These are phyloP conservation scores for Septoria petroselini DNA, from an alignment of 2,329 filamentous ascomycete species.

Conservation along the genomic window DNA sequence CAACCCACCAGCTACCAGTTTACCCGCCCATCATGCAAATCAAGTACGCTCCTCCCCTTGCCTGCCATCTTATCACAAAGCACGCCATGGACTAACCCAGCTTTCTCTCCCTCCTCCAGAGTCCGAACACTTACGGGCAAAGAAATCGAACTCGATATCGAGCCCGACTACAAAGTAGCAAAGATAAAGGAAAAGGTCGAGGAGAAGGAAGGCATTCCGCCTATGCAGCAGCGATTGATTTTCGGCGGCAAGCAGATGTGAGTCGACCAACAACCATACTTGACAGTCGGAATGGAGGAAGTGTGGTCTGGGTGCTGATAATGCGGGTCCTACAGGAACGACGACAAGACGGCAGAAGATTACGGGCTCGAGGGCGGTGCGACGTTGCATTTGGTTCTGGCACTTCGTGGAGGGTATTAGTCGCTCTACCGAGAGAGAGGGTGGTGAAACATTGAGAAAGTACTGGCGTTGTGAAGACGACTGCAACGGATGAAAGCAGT, in stretches of 20 bases:
- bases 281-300: not conserved
- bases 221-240: constrained; percentile 92
- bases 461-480: too few species aligned
- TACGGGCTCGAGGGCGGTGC: constrained; percentile 89
- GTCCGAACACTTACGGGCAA: constrained; percentile 97
- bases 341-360: constrained; percentile 89
- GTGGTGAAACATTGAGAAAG: too few species aligned
- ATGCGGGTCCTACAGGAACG: constrained; percentile 61
- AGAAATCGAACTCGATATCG: constrained; percentile 98
- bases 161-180: constrained; percentile 87
- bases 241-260: constrained; percentile 98
- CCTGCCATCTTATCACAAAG: not conserved
- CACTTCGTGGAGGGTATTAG: constrained; percentile 72
- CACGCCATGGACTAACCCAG: not conserved
- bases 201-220: constrained; percentile 97
- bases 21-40: constrained; percentile 10
- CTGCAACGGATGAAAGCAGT: too few species aligned
- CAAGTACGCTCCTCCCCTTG: constrained; percentile 9
- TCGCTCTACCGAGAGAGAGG: constrained; percentile 4
- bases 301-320: not conserved
- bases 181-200: constrained; percentile 99
- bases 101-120: constrained; percentile 49
- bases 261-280: too few species aligned
- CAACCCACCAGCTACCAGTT: not conserved
- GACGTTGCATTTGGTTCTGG: constrained; percentile 92